Conservation (phyloP, 139 green algal species). For the Closterium sp. region DNA sequence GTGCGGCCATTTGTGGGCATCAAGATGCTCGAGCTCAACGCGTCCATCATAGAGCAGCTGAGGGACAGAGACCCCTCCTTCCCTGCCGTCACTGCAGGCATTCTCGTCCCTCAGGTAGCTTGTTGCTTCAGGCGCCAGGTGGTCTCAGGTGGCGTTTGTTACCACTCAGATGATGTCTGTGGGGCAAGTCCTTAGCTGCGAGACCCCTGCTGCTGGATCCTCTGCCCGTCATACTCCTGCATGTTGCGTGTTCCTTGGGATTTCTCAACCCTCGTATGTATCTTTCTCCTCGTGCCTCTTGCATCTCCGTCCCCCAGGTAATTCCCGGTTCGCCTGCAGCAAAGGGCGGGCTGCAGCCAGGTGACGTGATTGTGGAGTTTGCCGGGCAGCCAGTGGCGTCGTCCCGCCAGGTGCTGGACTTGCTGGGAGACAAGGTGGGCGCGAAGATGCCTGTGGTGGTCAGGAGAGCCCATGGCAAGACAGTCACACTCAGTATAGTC, state of each 20-base stretch:
- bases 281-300: slow-evolving; percentile 4
- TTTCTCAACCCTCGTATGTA: neutral
- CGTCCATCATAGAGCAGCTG: slow-evolving; percentile 41
- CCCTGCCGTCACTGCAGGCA: slow-evolving; percentile 36
- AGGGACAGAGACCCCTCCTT: slow-evolving; percentile 50
- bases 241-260: neutral
- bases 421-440: slow-evolving; percentile 36
- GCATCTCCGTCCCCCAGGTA: slow-evolving; percentile 14
- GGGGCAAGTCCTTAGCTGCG: neutral
- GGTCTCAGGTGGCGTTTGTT: neutral
- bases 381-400: slow-evolving; percentile 33
- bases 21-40: slow-evolving; percentile 61
- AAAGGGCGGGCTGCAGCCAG: slow-evolving; percentile 29
- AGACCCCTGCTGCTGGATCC: neutral
- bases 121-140: neutral
- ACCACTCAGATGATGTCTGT: neutral
- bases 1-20: slow-evolving; percentile 57
- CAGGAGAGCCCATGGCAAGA: slow-evolving; percentile 29
- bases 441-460: slow-evolving; percentile 33
- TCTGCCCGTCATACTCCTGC: neutral
- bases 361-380: slow-evolving; percentile 58
- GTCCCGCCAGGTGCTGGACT: slow-evolving; percentile 35
- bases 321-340: slow-evolving; percentile 54
- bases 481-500: slow-evolving; percentile 19
- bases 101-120: slow-evolving; percentile 53